A percentile compares a stretch with the other conserved stretches of the same genome.
These are phyloP conservation scores for Rhizophagus prolifer DNA, from an alignment of 192 early-diverging fungal species.

Conservation along the genomic window DNA sequence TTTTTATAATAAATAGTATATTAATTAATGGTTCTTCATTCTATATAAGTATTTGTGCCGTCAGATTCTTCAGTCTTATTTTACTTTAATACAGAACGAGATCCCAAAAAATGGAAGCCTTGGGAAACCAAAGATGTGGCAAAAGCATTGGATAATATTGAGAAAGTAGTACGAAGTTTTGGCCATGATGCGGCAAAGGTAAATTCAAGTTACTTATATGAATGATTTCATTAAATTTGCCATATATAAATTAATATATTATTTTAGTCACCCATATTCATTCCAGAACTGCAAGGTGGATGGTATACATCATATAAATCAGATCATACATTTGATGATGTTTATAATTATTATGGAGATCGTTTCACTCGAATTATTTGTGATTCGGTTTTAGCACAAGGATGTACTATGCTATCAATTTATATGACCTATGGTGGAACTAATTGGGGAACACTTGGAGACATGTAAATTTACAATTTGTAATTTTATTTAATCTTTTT, in stretches of 20 bases:
- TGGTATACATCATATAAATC: conserved; percentile 77
- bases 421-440: conserved; percentile 81
- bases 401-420: conserved; percentile 59
- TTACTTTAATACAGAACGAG: conserved; percentile 38
- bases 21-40: background rate
- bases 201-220: background rate
- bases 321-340: conserved; percentile 62
- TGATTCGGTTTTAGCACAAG: conserved; percentile 67
- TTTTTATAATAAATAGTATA: background rate
- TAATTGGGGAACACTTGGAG: conserved; percentile 76
- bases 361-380: conserved; percentile 60
- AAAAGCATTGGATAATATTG: conserved; percentile 59
- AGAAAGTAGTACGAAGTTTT: conserved; percentile 64
- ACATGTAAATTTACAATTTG: conserved; percentile 48
- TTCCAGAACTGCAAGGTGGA: conserved; percentile 77
- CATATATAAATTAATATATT: background rate
- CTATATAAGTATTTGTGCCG: conserved; percentile 51
- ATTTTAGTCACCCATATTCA: conserved; percentile 63
- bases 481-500: background rate
- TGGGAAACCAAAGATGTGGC: conserved; percentile 56
- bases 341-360: conserved; percentile 71
- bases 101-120: conserved; percentile 47
- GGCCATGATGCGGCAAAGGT: conserved; percentile 64
- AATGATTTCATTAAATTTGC: too few species aligned
- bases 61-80: conserved; percentile 51